These are phyloP conservation scores for Podaxis sp. DNA, from an alignment of 768 basidiomycete genomes.

Conservation along the genomic window DNA sequence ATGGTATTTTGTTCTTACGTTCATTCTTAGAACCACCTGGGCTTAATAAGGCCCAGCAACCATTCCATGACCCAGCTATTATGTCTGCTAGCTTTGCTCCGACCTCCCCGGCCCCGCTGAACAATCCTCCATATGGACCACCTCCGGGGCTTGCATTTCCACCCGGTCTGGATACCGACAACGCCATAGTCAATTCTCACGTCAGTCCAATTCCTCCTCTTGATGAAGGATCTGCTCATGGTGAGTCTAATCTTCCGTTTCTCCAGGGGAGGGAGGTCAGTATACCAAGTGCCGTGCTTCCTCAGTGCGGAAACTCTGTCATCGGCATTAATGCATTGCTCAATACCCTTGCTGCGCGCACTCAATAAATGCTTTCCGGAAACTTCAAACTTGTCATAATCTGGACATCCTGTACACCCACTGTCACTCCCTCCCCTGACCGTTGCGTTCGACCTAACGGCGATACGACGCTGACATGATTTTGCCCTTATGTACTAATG, in stretches of 20 bases:
- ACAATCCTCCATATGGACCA: constrained; percentile 45
- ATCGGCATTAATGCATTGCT: constrained; percentile 59
- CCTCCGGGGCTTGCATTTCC: constrained; percentile 63
- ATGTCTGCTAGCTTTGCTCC: constrained; percentile 69
- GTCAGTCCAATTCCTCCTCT: constrained; percentile 18
- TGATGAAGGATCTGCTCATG: constrained; percentile 38
- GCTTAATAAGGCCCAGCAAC: constrained; percentile 28
- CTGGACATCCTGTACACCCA: constrained; percentile 14
- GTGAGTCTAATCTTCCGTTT: constrained; percentile 59
- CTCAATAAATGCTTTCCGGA: constrained; percentile 25
- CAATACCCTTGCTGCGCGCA: constrained; percentile 30
- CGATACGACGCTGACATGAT: constrained; percentile 43
- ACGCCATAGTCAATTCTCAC: constrained; percentile 17
- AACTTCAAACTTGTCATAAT: constrained; percentile 20
- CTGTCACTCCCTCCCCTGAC: constrained; percentile 40
- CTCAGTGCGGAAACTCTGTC: constrained; percentile 79
- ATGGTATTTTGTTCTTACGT: not conserved
- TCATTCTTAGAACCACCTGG: constrained; percentile 12
- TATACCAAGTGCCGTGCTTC: constrained; percentile 88
- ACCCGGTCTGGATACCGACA: constrained; percentile 24
- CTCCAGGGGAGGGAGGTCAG: constrained; percentile 79
- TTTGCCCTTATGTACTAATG: constrained; percentile 32
- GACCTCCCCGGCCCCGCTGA: constrained; percentile 26
- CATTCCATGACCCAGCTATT: constrained; percentile 73
- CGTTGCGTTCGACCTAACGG: constrained; percentile 40